Conservation (phyloP, 1,284 basidiomycete genomes). For the Puccinia triticina region DNA sequence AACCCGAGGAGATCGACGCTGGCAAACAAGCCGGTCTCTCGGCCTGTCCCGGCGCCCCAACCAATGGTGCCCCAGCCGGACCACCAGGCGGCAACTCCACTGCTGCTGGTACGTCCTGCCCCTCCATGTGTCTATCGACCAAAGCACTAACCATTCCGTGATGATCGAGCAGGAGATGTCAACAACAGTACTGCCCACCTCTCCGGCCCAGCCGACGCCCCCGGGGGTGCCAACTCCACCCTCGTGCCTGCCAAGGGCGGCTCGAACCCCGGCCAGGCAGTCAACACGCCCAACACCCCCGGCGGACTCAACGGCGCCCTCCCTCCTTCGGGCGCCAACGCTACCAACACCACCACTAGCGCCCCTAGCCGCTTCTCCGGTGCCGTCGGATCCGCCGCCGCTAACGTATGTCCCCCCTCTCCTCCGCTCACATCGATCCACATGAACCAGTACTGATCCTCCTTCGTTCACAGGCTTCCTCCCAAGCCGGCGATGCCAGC, state of each 20-base stretch:
- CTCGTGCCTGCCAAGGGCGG: neutral
- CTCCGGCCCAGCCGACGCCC: neutral
- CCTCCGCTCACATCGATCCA: neutral
- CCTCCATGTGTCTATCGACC: neutral
- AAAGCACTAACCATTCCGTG: neutral
- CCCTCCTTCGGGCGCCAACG: neutral
- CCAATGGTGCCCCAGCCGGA: neutral
- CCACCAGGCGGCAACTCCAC: neutral
- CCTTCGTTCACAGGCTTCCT: neutral
- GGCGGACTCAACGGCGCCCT: slow-evolving; percentile 13
- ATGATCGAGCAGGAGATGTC: neutral
- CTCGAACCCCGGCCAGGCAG: neutral
- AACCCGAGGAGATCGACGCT: neutral
- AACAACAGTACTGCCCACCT: slow-evolving; percentile 2
- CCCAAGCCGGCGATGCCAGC: neutral
- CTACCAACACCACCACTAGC: neutral
- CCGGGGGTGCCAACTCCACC: neutral
- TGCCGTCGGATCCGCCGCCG: slow-evolving; percentile 10
- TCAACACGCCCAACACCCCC: neutral
- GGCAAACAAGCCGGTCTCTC: slow-evolving; percentile 30
- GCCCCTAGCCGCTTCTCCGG: slow-evolving; percentile 6
- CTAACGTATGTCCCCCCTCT: neutral
- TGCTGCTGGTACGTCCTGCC: neutral
- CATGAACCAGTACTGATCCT: neutral
- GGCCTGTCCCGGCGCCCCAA: slow-evolving; percentile 7